Evolutionary conservation across 139 green algal genomes (phyloP), one percentile per base, ranked within the genome.

Genomic region (Closterium sp.): DNA sequence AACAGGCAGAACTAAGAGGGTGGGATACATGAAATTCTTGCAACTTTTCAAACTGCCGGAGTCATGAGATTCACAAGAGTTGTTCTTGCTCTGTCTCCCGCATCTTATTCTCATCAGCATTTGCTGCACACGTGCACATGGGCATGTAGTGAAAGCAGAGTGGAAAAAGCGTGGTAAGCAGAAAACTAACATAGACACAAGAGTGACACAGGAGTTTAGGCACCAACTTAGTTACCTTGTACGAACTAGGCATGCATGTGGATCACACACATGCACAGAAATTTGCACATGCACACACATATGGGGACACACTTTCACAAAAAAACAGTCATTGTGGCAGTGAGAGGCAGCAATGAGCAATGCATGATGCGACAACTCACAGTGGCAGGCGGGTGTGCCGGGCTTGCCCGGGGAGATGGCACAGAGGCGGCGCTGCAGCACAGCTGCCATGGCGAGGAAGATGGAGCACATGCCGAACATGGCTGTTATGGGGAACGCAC

Each of bases 381-480:
- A 79, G 62, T 79, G 62, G 62, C 62, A 79, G 62, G 19, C 62
- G 62, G 62, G 62, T 13, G 17, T 79, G 62, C 19, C 62, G 62
- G 62, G 62, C 17, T 24, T 22, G 62, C 17, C 17, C 17, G 62
- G 62, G 17, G 62, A 79, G 62, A 79, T 79, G 62, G 62, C 62
- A 13, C 85, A n/a, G 70, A 94, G 89, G 17, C 92, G 34, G 21
- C 62, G 86, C 42, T 94, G 92, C 88, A 94, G 92, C 7, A 94
- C 89, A 27, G 31, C 86, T 21, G 91, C 91, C 38, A 94, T 70
- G n/a, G 96, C 29, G 38, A 99, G 95, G 95, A 99, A 98, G 29
- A 96, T 89, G 9, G 97, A 90, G 94, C 98, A 99, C 96, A 99
- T 97, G 45, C 95, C 97, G 92, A 99, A 99, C 97, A 99, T 99